A percentile compares a stretch with the other conserved stretches of the same genome.
phyloP scores from a whole-genome alignment of 495 filamentous ascomycete species.

The Aspergillus saccharolyticus region DNA sequence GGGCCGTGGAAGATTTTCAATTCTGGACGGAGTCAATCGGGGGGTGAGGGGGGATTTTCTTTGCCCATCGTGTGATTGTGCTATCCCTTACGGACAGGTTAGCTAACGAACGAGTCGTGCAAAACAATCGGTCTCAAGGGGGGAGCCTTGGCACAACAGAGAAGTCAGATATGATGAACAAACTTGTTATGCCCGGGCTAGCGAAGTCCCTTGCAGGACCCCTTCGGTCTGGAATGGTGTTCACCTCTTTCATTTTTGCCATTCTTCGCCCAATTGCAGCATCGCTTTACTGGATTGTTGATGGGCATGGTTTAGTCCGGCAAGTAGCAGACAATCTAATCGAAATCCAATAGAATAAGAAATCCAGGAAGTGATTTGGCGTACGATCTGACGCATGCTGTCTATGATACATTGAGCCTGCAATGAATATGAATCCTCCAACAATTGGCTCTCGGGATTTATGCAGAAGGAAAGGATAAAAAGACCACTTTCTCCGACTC shows the following conservation, averaged over 20 bases:
- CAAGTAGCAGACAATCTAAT: background rate
- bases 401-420: constrained; percentile 26
- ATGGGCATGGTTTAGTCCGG: background rate
- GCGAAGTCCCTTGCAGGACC: background rate
- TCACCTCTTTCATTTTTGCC: background rate
- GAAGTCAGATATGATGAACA: background rate
- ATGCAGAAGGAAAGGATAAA: constrained; percentile 5
- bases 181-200: background rate
- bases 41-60: background rate
- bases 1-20: background rate
- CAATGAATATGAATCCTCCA: constrained; percentile 11
- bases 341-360: constrained; percentile 1
- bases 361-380: background rate
- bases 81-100: background rate
- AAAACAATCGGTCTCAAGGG: background rate
- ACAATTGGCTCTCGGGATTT: constrained; percentile 2
- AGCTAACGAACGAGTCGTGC: background rate
- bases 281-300: background rate
- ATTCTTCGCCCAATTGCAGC: background rate
- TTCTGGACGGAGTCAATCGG: background rate
- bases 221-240: background rate
- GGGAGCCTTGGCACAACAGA: background rate
- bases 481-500: constrained; percentile 5
- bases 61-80: background rate
- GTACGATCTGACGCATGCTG: constrained; percentile 10